A percentile compares a stretch with the other conserved stretches of the same genome.
Conservation (phyloP, 805 yeast species). For the Clavispora fructus region DNA sequence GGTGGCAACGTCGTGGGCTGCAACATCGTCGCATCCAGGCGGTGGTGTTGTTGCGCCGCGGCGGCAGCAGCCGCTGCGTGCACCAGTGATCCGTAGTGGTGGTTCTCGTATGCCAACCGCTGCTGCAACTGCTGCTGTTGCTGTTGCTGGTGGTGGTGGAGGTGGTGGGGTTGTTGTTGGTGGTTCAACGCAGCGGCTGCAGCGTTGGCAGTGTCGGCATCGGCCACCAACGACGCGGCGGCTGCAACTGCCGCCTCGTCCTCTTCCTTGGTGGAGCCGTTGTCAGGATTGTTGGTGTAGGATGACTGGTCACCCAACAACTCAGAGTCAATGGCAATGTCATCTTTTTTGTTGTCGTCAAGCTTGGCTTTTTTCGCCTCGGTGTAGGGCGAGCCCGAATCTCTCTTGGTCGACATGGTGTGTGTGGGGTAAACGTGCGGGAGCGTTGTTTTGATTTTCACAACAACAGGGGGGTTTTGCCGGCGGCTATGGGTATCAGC, state of each 20-base stretch:
- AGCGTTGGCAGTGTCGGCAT: slow-evolving; percentile 19
- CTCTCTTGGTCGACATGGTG: slow-evolving; percentile 15
- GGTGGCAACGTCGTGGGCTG: slow-evolving; percentile 33
- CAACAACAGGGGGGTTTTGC: not conserved
- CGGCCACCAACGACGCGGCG: slow-evolving; percentile 25
- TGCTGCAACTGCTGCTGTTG: slow-evolving; percentile 18
- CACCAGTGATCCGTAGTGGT: slow-evolving; percentile 15
- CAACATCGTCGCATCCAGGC: slow-evolving; percentile 17
- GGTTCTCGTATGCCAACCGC: slow-evolving; percentile 15
- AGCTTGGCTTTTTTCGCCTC: slow-evolving; percentile 11
- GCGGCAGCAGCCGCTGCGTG: slow-evolving; percentile 7
- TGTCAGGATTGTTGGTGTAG: slow-evolving; percentile 15
- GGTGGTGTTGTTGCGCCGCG: slow-evolving; percentile 11
- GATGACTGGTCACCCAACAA: slow-evolving; percentile 38
- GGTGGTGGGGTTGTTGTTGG: slow-evolving; percentile 19
- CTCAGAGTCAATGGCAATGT: slow-evolving; percentile 38
- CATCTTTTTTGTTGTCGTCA: slow-evolving; percentile 13
- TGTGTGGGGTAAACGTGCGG: not conserved
- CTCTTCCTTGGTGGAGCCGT: slow-evolving; percentile 11
- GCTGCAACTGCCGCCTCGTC: slow-evolving; percentile 24
- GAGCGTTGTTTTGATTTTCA: not conserved
- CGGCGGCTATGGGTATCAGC: too few relatives aligned
- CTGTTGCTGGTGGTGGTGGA: slow-evolving; percentile 17
- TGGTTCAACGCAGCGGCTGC: slow-evolving; percentile 20
- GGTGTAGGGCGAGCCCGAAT: slow-evolving; percentile 10